Base-by-base conservation (phyloP, 768 basidiomycete genomes). In the Tylopilus sp. region DNA sequence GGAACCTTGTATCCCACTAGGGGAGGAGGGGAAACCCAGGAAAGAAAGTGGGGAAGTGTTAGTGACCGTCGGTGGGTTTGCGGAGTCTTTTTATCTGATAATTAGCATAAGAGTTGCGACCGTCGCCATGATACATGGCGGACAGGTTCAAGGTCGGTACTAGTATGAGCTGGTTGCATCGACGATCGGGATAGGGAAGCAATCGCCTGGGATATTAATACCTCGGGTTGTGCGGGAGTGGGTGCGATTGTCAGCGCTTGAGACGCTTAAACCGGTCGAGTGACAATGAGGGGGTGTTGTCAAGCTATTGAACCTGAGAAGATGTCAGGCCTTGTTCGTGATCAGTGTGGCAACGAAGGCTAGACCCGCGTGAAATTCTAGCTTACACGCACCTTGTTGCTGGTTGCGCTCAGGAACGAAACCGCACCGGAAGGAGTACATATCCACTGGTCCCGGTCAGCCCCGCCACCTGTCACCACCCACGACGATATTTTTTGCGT, bases 1-100 rank as follows among this genome's bases (percentile, higher is more conserved):
- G 2, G 40, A 40, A 63, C 60, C 60, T 61, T 26, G 28, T 11
- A 43, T 26, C 49, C 60, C 51, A 10, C 60, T 47, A 1, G 56
- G 52, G 51, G 52, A 25, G 33, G 13, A 38, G 22, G 51, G 17
- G 36, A 42, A 49, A 2, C 10, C 3, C 4, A 12, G 21, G 43
- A 43, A 20, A 22, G 31, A 38, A 45, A 28, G 33, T 18, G 43
- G 44, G 39, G 28, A 40, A 21, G 18, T 2, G 17, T 21, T 18
- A 15, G 39, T 13, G 36, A 23, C 30, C 12, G 11, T 31, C 1
- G 31, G 31, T 12, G 12, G 23, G 22, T 12, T 20, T 35, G 13
- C 23, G 18, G n/a, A 13, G 31, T n/a, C 22, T 38, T n/a, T 60
- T 53, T 60, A 63, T 60, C 30, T 51, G 33, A 30, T 23, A 17